These are phyloP conservation scores for Heterobasidion parviporum DNA, from an alignment of 1,284 basidiomycete genomes.

Conservation along the genomic window DNA sequence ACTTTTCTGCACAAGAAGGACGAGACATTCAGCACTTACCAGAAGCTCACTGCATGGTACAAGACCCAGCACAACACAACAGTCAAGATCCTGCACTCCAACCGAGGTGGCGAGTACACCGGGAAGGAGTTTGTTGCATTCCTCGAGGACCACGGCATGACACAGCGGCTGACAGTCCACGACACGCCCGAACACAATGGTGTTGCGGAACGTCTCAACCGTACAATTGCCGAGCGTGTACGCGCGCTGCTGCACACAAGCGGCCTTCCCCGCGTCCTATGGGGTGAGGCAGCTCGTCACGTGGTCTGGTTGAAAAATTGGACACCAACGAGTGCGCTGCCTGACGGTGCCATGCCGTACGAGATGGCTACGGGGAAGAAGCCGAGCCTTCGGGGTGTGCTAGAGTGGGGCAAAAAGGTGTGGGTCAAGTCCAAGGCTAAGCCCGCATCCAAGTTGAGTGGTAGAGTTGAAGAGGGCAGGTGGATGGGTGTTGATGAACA, in stretches of 20 bases:
- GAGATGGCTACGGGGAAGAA: background rate
- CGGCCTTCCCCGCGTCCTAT: conserved; percentile 12
- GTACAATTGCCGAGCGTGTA: conserved; percentile 10
- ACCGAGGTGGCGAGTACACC: conserved; percentile 4
- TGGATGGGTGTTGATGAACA: conserved; percentile 19
- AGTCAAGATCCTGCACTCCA: background rate
- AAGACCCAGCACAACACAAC: background rate
- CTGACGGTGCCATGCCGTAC: background rate
- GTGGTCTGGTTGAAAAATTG: conserved; percentile 24
- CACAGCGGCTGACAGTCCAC: conserved; percentile 23
- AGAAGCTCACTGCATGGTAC: background rate
- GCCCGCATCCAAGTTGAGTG: conserved; percentile 18
- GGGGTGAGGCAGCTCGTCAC: conserved; percentile 3
- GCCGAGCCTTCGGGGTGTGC: conserved; percentile 1
- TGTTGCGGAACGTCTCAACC: conserved; percentile 22
- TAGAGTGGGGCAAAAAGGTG: conserved; percentile 6
- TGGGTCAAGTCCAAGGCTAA: conserved; percentile 7
- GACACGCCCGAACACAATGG: conserved; percentile 28
- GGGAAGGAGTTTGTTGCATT: conserved; percentile 17
- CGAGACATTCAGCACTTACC: background rate
- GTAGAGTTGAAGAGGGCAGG: conserved; percentile 14
- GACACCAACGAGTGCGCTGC: conserved; percentile 17
- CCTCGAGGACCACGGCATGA: conserved; percentile 20
- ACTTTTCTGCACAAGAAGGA: background rate
- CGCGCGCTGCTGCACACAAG: conserved; percentile 12